Base-by-base conservation (phyloP, 2,329 filamentous ascomycete genomes). In the Elsinoe perseae region DNA sequence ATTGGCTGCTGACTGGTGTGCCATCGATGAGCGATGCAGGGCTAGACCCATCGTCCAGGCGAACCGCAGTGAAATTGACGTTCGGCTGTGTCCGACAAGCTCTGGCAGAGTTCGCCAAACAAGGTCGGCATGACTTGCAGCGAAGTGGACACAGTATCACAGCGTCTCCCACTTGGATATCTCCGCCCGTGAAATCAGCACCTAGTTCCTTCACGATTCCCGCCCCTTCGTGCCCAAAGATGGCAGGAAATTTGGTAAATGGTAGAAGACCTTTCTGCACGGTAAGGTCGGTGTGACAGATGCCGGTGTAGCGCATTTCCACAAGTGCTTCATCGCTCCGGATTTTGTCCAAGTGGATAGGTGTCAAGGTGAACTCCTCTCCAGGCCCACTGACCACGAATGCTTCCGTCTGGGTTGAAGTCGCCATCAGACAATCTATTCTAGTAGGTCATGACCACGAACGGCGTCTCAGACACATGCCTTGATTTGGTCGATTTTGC, bases 211-310 rank as follows among this genome's bases (percentile, higher is more conserved):
- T 16, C 12, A 64, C 56, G 18, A 62, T 57, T 16, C 62, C 62
- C 7, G 62, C 62, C 16, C 61, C 62, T 61, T 65, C 64, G 23
- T 65, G 64, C 2, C 64, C 64, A 8, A 64, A 54, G 2, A 64
- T 60, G 8, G 63, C 57, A 12, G 64, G 64, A 54, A 8, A 58
- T 60, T 34, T 60, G 57, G 40, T 61, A 30, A 30, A 30, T 58
- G 18, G 60, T 56, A 34, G 62, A 59, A 42, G 30, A 4, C 56
- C 56, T 10, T 34, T 20, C 3, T 34, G 32, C n/a, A 23, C 70
- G 21, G 70, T 64, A 1, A 79, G 56, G 56, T 81, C 78, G 0
- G 77, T 77, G 56, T 80, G 78, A 56, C 78, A 81, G 46, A 81
- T 72, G 0, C 78, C 78, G 0, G 74, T 75, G 0, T 77, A 75